A percentile compares a stretch with the other conserved stretches of the same genome.
Evolutionary conservation across 2,329 filamentous ascomycete species (phyloP).

Genomic region (Lasiodiplodia gonubiensis): DNA sequence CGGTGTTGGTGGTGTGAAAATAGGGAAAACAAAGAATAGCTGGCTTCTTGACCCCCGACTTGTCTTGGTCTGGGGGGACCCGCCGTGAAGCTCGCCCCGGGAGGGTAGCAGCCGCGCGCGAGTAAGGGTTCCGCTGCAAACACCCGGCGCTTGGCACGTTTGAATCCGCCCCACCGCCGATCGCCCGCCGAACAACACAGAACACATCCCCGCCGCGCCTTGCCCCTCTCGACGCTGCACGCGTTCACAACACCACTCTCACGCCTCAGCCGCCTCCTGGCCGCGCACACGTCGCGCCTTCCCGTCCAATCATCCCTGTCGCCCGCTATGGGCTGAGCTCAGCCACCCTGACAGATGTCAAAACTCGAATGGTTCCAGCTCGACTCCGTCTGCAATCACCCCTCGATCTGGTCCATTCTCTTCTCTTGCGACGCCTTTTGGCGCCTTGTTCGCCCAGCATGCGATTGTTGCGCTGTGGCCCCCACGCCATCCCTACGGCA

Average conservation of each 20-base stretch:
- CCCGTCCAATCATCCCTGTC: not conserved
- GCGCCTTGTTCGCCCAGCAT: not conserved
- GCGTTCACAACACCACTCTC: not conserved
- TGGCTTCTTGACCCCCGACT: constrained; percentile 25
- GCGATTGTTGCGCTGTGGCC: not conserved
- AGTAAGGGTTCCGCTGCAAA: constrained; percentile 25
- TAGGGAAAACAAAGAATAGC: constrained; percentile 22
- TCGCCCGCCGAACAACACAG: not conserved
- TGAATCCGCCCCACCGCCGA: constrained; percentile 22
- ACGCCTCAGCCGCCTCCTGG: not conserved
- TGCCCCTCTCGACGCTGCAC: not conserved
- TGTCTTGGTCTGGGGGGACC: constrained; percentile 23
- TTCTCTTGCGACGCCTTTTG: not conserved
- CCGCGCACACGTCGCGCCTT: not conserved
- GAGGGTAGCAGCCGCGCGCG: constrained; percentile 17
- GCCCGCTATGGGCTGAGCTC: not conserved
- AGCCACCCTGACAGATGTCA: constrained; percentile 22
- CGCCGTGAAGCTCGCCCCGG: constrained; percentile 18
- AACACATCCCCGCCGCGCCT: not conserved
- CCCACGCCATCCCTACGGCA: not conserved
- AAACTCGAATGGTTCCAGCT: constrained; percentile 15
- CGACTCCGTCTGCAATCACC: not conserved
- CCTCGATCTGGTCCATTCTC: not conserved
- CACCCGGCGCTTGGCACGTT: constrained; percentile 14
- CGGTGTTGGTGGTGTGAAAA: constrained; percentile 6